phyloP scores from a whole-genome alignment of 257 asterid genomes.

The Scutellaria barbata region DNA sequence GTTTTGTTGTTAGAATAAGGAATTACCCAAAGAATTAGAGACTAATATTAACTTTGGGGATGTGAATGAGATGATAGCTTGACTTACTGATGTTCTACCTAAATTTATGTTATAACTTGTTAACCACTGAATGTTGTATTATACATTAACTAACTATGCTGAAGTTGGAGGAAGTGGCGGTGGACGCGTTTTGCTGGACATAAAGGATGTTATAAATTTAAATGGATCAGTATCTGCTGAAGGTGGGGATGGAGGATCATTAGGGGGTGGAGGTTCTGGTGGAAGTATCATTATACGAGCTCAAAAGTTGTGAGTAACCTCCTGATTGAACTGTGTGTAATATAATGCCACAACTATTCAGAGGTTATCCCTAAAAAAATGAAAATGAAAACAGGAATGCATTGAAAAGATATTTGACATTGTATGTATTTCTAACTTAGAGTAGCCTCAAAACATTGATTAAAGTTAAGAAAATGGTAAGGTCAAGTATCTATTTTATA shows the following conservation, averaged over 20 bases:
- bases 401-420: conserved; percentile 1
- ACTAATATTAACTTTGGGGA: too few relatives aligned
- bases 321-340: conserved; percentile 37
- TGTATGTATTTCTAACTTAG: conserved; percentile 2
- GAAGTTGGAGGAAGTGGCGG: conserved; percentile 97
- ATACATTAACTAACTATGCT: too few relatives aligned
- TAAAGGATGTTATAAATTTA: conserved; percentile 62
- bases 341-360: conserved; percentile 9
- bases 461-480: background rate
- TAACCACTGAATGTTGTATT: too few relatives aligned
- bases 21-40: too few relatives aligned
- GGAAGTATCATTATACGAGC: conserved; percentile 77
- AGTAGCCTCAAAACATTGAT: background rate
- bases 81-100: too few relatives aligned
- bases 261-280: conserved; percentile 98
- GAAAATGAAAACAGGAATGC: background rate
- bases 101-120: too few relatives aligned
- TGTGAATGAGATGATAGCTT: too few relatives aligned
- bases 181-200: conserved; percentile 73
- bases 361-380: conserved; percentile 10
- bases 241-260: conserved; percentile 92
- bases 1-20: too few relatives aligned
- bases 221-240: conserved; percentile 90
- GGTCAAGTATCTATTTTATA: background rate
- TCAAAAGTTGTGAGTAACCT: conserved; percentile 82